Conservation (phyloP, 2,329 filamentous ascomycete species). For the Colletotrichum orchidophilum region DNA sequence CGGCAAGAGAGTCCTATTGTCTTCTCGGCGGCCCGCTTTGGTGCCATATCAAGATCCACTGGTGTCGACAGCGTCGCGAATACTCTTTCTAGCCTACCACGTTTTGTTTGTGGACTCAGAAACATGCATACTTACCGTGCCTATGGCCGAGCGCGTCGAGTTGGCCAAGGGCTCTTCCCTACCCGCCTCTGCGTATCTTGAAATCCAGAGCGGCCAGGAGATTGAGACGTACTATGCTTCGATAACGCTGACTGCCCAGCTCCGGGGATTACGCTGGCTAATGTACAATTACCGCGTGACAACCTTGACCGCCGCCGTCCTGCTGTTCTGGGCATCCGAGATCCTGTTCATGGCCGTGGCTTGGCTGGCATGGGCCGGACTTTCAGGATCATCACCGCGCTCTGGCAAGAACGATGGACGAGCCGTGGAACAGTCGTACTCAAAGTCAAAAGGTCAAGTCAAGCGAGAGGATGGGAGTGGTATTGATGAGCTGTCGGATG, state of each 20-base stretch:
- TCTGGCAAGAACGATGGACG: slow-evolving; percentile 36
- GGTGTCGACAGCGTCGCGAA: slow-evolving; percentile 67
- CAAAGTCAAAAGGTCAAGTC: neutral
- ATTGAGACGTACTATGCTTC: slow-evolving; percentile 80
- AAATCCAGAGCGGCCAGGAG: slow-evolving; percentile 73
- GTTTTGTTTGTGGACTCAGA: slow-evolving; percentile 72
- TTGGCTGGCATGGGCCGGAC: slow-evolving; percentile 65
- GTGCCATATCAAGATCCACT: slow-evolving; percentile 81
- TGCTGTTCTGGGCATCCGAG: slow-evolving; percentile 80
- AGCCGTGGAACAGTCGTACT: neutral
- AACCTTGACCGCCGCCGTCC: slow-evolving; percentile 74
- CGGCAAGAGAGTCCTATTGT: slow-evolving; percentile 60
- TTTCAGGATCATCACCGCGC: slow-evolving; percentile 29
- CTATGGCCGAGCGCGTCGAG: slow-evolving; percentile 77
- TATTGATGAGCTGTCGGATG: slow-evolving; percentile 49
- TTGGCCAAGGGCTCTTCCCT: slow-evolving; percentile 61
- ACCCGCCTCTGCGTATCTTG: slow-evolving; percentile 61
- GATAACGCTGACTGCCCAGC: slow-evolving; percentile 77
- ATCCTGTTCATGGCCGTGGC: slow-evolving; percentile 71
- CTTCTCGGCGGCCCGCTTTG: slow-evolving; percentile 78
- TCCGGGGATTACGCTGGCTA: slow-evolving; percentile 80
- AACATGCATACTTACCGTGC: slow-evolving; percentile 69
- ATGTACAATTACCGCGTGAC: slow-evolving; percentile 86
- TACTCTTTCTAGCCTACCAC: slow-evolving; percentile 75
- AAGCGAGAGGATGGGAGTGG: slow-evolving; percentile 43